These are phyloP conservation scores for Batkoa obscura DNA, from an alignment of 371 early-diverging fungal species.

Conservation along the genomic window DNA sequence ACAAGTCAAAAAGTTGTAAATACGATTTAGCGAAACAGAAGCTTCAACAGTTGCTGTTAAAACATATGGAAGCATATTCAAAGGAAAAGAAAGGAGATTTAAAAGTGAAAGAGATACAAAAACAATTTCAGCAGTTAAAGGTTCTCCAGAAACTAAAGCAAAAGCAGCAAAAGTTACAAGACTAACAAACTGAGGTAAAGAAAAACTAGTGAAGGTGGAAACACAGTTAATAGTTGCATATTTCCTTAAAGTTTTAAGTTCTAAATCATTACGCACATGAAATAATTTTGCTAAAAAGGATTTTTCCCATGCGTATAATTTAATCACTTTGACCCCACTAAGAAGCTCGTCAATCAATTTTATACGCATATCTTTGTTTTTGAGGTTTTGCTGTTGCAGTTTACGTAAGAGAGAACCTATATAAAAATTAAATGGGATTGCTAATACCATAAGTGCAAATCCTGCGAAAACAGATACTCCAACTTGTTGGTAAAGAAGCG, in stretches of 20 bases:
- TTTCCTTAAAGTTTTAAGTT: conserved; percentile 52
- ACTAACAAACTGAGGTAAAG: conserved; percentile 75
- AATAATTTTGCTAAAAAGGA: conserved; percentile 23
- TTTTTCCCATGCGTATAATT: conserved; percentile 49
- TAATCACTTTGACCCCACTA: conserved; percentile 83
- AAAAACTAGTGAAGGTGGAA: conserved; percentile 44
- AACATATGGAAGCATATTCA: conserved; percentile 53
- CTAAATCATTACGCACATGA: conserved; percentile 51
- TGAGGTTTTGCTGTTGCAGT: conserved; percentile 72
- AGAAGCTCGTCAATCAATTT: conserved; percentile 86
- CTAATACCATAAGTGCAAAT: conserved; percentile 56
- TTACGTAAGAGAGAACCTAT: conserved; percentile 39
- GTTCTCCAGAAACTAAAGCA: conserved; percentile 27
- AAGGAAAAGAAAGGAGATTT: conserved; percentile 84
- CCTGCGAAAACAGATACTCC: conserved; percentile 78
- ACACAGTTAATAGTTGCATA: conserved; percentile 41
- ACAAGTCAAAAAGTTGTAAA: conserved; percentile 49
- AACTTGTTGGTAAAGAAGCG: conserved; percentile 32
- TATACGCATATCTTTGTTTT: conserved; percentile 72
- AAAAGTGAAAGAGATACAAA: conserved; percentile 83
- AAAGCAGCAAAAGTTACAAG: conserved; percentile 70
- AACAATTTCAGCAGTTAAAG: conserved; percentile 52
- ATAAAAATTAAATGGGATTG: conserved; percentile 49
- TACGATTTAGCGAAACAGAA: conserved; percentile 58
- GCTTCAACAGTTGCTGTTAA: conserved; percentile 52